These are phyloP conservation scores for Macrolepiota dolichaula DNA, from an alignment of 768 basidiomycete genomes.

Conservation along the genomic window DNA sequence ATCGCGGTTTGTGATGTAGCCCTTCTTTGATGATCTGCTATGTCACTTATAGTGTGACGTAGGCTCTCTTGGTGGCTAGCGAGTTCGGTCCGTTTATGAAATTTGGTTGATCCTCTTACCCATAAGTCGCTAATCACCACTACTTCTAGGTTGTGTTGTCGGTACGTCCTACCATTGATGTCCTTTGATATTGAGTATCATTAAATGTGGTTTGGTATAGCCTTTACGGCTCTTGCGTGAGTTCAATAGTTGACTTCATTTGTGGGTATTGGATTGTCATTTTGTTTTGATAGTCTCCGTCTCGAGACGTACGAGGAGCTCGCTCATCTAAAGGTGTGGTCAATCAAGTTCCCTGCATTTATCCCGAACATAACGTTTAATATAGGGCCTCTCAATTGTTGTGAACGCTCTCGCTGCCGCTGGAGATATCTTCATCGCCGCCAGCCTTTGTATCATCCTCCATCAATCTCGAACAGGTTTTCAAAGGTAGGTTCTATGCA, in stretches of 20 bases:
- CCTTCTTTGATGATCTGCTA: not conserved
- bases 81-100: conserved; percentile 37
- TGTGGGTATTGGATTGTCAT: not conserved
- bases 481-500: conserved; percentile 26
- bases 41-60: not conserved
- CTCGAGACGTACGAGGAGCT: conserved; percentile 34
- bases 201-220: not conserved
- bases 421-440: conserved; percentile 45
- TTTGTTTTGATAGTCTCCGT: conserved; percentile 21
- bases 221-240: conserved; percentile 13
- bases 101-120: not conserved
- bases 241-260: not conserved
- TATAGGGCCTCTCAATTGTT: conserved; percentile 34
- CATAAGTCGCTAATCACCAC: not conserved
- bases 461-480: conserved; percentile 47
- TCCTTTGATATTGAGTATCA: not conserved
- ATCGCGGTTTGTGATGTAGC: conserved; percentile 25
- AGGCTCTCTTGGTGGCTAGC: conserved; percentile 30
- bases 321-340: conserved; percentile 29
- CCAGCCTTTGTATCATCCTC: conserved; percentile 36
- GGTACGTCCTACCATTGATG: conserved; percentile 22
- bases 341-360: not conserved
- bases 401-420: conserved; percentile 44
- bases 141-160: conserved; percentile 23
- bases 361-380: not conserved